phyloP scores from a whole-genome alignment of 2,329 filamentous ascomycete genomes.

The Penicillium sp. region DNA sequence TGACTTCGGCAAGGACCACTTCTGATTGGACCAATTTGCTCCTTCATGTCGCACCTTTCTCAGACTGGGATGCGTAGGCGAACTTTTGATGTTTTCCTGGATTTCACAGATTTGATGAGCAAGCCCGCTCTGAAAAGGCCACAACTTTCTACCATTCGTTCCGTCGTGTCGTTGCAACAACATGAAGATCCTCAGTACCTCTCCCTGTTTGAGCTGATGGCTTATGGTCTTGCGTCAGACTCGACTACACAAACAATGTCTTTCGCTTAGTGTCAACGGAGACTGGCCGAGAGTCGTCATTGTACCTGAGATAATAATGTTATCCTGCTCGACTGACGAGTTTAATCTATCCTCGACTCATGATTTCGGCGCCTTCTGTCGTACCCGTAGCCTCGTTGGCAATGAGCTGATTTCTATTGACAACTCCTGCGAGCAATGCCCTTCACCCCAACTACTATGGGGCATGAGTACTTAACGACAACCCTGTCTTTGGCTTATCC shows the following conservation, averaged over 20 bases:
- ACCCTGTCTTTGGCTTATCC: not conserved
- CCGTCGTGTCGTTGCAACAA: slow-evolving; percentile 1
- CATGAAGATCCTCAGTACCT: slow-evolving; percentile 4
- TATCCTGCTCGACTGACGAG: not conserved
- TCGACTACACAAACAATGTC: not conserved
- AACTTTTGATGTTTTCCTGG: slow-evolving; percentile 25
- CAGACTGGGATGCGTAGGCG: slow-evolving; percentile 45
- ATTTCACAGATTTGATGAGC: slow-evolving; percentile 12
- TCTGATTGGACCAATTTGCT: slow-evolving; percentile 39
- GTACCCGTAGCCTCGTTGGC: not conserved
- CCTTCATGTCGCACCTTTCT: slow-evolving; percentile 38
- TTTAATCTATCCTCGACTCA: slow-evolving; percentile 1
- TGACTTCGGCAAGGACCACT: slow-evolving; percentile 36
- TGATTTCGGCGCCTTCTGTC: not conserved
- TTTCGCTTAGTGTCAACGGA: slow-evolving; percentile 12
- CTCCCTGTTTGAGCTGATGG: not conserved
- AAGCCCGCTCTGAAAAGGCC: not conserved
- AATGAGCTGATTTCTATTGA: not conserved
- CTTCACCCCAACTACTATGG: slow-evolving; percentile 1
- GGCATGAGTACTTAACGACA: not conserved
- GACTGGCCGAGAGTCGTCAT: slow-evolving; percentile 8
- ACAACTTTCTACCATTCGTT: not conserved
- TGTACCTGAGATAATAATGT: not conserved
- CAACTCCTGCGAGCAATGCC: slow-evolving; percentile 3
- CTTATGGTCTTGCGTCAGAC: slow-evolving; percentile 5